These are phyloP conservation scores for Xylaria sp. DNA, from an alignment of 2,329 filamentous ascomycete species.

Conservation along the genomic window DNA sequence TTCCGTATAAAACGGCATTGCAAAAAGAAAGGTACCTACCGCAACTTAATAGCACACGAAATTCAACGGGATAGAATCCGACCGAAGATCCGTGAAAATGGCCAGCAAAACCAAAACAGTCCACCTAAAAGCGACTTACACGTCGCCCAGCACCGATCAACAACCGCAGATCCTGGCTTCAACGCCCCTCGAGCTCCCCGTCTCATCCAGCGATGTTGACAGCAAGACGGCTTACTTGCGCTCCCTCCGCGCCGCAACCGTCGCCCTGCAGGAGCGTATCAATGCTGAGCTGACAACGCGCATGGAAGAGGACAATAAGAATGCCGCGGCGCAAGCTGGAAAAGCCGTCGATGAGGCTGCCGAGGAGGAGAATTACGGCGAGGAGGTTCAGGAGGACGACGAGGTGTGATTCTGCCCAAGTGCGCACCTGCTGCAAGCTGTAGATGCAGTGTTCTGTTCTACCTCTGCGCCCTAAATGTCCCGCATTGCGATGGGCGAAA, in stretches of 20 bases:
- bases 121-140: constrained; percentile 48
- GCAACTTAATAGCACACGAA: neutral
- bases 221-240: constrained; percentile 54
- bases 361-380: constrained; percentile 77
- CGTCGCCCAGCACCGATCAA: constrained; percentile 41
- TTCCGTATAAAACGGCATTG: neutral
- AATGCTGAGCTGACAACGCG: constrained; percentile 66
- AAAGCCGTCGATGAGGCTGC: constrained; percentile 43
- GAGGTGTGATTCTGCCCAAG: neutral
- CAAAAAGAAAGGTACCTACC: neutral
- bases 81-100: neutral
- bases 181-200: constrained; percentile 5
- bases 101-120: constrained; percentile 2
- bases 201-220: constrained; percentile 8
- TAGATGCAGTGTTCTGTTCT: neutral
- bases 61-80: neutral
- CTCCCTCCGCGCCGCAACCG: constrained; percentile 52
- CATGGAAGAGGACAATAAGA: constrained; percentile 54
- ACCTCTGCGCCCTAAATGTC: neutral
- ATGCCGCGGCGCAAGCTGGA: constrained; percentile 21
- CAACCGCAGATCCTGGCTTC: constrained; percentile 40
- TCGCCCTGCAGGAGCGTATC: constrained; percentile 57
- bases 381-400: constrained; percentile 66
- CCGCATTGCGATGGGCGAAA: neutral
- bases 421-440: no score